phyloP scores from a whole-genome alignment of 1,139 yeast genomes.

The Blastobotrys buckinghamii region DNA sequence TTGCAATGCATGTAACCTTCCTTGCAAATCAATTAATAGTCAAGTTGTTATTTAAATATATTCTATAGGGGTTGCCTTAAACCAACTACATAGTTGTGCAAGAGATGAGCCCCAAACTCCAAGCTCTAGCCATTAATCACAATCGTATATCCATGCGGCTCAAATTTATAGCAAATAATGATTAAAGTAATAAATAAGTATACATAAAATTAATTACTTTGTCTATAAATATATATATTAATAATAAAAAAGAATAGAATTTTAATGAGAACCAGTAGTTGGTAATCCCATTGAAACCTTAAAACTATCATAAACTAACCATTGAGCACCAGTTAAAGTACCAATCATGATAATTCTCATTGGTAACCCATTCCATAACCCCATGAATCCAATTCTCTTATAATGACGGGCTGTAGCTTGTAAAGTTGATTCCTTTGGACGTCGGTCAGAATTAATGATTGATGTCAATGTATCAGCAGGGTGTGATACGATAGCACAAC shows the following conservation, averaged over 20 bases:
- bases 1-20: no score
- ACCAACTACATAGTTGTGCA: no score
- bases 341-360: conserved; percentile 95
- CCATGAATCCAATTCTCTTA: conserved; percentile 73
- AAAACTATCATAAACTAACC: conserved; percentile 93
- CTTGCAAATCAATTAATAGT: no score
- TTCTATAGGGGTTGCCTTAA: no score
- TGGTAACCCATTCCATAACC: conserved; percentile 91
- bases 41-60: no score
- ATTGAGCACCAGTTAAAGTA: conserved; percentile 92
- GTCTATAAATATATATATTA: no score
- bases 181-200: no score
- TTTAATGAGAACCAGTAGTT: conserved; percentile 45
- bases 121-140: no score
- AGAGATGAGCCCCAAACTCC: no score
- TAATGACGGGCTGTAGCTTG: conserved; percentile 70
- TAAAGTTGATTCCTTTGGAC: conserved; percentile 58
- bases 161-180: no score
- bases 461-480: conserved; percentile 98
- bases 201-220: no score
- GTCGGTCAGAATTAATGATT: conserved; percentile 72
- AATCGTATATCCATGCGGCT: no score
- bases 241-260: not conserved
- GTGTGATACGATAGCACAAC: conserved; percentile 90
- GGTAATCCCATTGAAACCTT: conserved; percentile 88